These are phyloP conservation scores for Penicillium sclerotigenum DNA, from an alignment of 2,329 filamentous ascomycete genomes.

Conservation along the genomic window DNA sequence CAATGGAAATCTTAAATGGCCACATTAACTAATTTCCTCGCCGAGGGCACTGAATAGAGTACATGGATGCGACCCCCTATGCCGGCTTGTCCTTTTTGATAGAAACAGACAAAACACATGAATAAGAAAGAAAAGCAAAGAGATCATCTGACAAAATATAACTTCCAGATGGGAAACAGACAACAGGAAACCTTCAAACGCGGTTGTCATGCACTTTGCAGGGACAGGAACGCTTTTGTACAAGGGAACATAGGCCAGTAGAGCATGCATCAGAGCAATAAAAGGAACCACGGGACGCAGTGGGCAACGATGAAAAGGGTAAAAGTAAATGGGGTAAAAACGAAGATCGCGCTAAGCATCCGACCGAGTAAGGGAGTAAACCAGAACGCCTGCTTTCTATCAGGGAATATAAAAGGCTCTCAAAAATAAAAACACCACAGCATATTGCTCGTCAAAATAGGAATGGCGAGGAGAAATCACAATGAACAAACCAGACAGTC, in stretches of 20 bases:
- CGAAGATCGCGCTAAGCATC: constrained; percentile 31
- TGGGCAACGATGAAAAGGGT: constrained; percentile 6
- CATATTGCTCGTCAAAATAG: constrained; percentile 25
- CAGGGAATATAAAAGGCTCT: constrained; percentile 34
- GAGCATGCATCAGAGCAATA: constrained; percentile 13
- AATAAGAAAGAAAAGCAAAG: constrained; percentile 14
- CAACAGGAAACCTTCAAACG: constrained; percentile 12
- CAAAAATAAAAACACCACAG: constrained; percentile 28
- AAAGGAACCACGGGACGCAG: neutral
- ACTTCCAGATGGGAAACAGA: constrained; percentile 12
- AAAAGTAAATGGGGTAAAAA: constrained; percentile 12
- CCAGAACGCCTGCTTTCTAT: constrained; percentile 41
- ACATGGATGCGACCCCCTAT: constrained; percentile 24
- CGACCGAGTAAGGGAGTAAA: constrained; percentile 30
- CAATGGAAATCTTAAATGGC: constrained; percentile 6
- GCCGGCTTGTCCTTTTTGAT: constrained; percentile 1
- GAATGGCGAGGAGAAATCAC: constrained; percentile 14
- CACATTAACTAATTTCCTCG: constrained; percentile 24
- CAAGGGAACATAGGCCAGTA: constrained; percentile 19
- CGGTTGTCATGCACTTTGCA: constrained; percentile 15
- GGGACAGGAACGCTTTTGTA: constrained; percentile 34
- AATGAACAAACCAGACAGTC: constrained; percentile 33
- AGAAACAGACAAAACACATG: constrained; percentile 8
- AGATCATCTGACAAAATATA: constrained; percentile 13
- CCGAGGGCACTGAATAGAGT: constrained; percentile 27